Conservation (phyloP, 352 stramenopile species). For the Phytopythium helicoides region DNA sequence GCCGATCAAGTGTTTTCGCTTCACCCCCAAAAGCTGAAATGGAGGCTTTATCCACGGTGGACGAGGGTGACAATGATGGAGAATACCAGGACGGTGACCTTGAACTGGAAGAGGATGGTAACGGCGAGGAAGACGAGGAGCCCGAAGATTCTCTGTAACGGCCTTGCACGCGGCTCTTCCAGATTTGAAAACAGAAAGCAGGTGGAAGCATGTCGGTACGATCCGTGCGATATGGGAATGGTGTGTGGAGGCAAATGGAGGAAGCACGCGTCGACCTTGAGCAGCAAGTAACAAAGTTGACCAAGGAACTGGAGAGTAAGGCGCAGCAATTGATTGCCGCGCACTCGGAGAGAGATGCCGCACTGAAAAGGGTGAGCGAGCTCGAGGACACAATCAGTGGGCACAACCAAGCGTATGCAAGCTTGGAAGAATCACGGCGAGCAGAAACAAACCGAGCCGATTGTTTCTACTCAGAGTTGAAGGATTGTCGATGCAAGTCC, state of each 20-base stretch:
- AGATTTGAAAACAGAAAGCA: neutral
- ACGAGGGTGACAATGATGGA: neutral
- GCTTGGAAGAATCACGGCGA: neutral
- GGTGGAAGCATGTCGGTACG: conserved; percentile 14
- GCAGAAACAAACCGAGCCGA: neutral
- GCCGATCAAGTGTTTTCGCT: conserved; percentile 36
- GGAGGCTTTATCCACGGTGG: conserved; percentile 11
- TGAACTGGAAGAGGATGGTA: conserved; percentile 19
- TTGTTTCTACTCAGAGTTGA: no score
- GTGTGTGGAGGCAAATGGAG: conserved; percentile 33
- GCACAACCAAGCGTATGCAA: neutral
- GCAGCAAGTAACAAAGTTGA: conserved; percentile 2
- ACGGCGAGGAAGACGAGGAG: conserved; percentile 30
- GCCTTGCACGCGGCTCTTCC: neutral
- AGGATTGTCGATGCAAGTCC: no score
- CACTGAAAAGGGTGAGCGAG: neutral
- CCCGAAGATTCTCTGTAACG: conserved; percentile 8
- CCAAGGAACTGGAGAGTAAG: neutral
- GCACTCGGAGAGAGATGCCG: neutral
- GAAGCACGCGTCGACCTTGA: conserved; percentile 14
- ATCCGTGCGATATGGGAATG: conserved; percentile 23
- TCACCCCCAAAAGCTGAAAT: conserved; percentile 14
- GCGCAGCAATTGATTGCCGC: conserved; percentile 1
- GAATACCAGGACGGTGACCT: conserved; percentile 4
- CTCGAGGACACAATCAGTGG: conserved; percentile 3